phyloP scores from a whole-genome alignment of 306 rosid genomes.

The Benincasa hispida region DNA sequence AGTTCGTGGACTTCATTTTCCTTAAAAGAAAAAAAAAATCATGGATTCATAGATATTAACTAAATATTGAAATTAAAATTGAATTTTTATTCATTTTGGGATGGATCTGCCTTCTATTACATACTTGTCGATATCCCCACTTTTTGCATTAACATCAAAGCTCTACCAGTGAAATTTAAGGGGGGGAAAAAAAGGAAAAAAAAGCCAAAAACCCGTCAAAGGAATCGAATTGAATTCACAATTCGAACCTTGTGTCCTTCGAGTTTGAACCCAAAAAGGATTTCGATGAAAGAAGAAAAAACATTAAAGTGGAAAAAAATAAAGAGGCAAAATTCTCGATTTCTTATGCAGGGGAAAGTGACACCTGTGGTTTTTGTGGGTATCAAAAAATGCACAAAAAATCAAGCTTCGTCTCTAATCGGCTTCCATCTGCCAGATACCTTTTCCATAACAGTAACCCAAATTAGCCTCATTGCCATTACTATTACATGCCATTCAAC shows the following conservation, averaged over 20 bases:
- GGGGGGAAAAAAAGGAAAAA: background rate
- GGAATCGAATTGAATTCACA: background rate
- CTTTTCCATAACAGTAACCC: background rate
- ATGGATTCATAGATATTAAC: no score
- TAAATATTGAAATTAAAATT: no score
- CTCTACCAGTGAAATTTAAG: background rate
- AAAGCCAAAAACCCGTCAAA: background rate
- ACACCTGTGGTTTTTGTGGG: slow-evolving; percentile 4
- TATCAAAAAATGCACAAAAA: background rate
- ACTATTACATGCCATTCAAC: background rate
- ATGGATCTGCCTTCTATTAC: background rate
- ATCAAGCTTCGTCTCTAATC: background rate
- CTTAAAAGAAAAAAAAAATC: no score
- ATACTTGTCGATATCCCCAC: background rate
- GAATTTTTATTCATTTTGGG: no score
- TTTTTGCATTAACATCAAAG: background rate
- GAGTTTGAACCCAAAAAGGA: background rate
- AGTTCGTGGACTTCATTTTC: no score
- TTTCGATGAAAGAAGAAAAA: background rate
- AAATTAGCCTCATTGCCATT: background rate
- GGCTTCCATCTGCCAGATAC: slow-evolving; percentile 1
- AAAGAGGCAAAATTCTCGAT: background rate
- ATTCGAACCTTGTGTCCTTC: background rate
- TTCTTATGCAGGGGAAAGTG: background rate
- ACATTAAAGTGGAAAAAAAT: background rate